Evolutionary conservation across 306 rosid genomes (phyloP).

Genomic region (Cucurbita maxima): DNA sequence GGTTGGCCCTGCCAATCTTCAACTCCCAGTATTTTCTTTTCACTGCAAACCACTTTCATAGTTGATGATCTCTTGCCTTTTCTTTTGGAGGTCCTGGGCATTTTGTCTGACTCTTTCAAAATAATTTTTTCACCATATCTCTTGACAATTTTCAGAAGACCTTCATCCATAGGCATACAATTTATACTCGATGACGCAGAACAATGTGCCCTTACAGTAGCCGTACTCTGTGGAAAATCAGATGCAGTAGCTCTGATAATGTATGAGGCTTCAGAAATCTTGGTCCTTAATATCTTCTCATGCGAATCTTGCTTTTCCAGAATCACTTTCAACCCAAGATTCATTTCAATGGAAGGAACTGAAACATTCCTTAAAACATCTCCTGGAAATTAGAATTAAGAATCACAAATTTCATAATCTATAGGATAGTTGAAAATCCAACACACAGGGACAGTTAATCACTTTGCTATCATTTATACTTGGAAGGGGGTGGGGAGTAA

Average conservation of each 20-base stretch:
- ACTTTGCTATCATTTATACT: neutral
- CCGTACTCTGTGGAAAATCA: constrained; percentile 25
- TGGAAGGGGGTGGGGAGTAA: neutral
- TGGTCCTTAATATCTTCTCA: constrained; percentile 31
- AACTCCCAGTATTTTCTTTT: constrained; percentile 26
- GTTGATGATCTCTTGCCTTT: constrained; percentile 39
- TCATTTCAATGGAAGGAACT: constrained; percentile 11
- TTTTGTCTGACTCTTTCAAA: constrained; percentile 55
- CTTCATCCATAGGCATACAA: constrained; percentile 47
- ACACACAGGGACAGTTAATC: neutral
- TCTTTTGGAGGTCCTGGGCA: constrained; percentile 37
- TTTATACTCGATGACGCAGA: constrained; percentile 22
- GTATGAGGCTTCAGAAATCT: constrained; percentile 42
- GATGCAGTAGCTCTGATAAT: constrained; percentile 43
- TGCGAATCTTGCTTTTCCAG: constrained; percentile 27
- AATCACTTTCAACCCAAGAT: constrained; percentile 61
- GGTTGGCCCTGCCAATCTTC: constrained; percentile 56
- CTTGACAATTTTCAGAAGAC: constrained; percentile 41
- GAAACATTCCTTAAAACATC: constrained; percentile 12
- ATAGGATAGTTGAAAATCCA: neutral
- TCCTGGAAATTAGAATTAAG: constrained; percentile 28
- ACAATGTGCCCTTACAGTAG: constrained; percentile 19
- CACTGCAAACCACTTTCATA: constrained; percentile 20
- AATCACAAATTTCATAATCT: neutral
- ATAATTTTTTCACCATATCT: constrained; percentile 46